Base-by-base conservation (phyloP, 768 basidiomycete genomes). In the Termitomyces bulborhizus region DNA sequence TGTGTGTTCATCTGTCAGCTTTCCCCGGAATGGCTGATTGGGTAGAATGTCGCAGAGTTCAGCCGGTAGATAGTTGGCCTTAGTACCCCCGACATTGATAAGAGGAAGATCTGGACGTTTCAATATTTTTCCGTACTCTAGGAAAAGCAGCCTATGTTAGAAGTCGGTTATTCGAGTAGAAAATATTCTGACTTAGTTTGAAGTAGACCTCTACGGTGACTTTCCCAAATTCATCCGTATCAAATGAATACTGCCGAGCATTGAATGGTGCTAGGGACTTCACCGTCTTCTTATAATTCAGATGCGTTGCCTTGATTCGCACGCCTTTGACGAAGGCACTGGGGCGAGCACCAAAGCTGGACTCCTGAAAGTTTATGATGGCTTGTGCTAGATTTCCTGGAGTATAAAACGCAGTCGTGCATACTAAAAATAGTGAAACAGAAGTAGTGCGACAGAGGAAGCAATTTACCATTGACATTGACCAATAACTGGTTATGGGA, bases 211-310 rank as follows among this genome's bases (percentile, higher is more conserved):
- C 82, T 3, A 93, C 86, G 0, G 81, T 72, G 26, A 90, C 68
- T 27, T 56, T 69, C 0, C 76, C 79, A 53, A 76, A 71, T 59
- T 90, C 87, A 1, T 75, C 74, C 48, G 79, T 81, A 3, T 76
- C 65, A 65, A 93, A 93, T 12, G 51, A 72, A 51, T 82, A 69
- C 18, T 73, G 68, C 12, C 64, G 69, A 0, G 88, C 75, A 24
- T 72, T 77, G 36, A 82, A 65, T 24, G 73, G 71, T 12, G 74
- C 72, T 13, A 88, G 65, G 2, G 67, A 67, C 66, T 85, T 86
- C 56, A 93, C 76, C 0, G 84, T 83, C 70, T 90, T 92, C 64
- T 73, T 81, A 62, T 90, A 86, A n/a, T 83, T 82, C 13, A 93
- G 74, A 68, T 92, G 89, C 2, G 67, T 76, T 1, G 88, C 82